Base-by-base conservation (phyloP, 148 eudicot genomes). In the Silene latifolia region DNA sequence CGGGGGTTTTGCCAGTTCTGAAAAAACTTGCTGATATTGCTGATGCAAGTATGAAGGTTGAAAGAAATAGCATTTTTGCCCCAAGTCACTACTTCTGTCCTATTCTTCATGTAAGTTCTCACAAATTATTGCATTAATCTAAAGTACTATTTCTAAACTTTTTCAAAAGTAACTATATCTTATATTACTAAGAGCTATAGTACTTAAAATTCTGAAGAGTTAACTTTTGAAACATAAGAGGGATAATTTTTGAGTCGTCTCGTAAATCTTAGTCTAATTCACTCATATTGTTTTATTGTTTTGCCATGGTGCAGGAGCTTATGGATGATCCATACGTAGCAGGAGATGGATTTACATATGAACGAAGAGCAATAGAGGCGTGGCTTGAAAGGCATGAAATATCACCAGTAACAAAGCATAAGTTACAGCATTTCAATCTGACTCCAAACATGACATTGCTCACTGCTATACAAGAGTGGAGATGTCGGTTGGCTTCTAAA, bases 261-360 rank as follows among this genome's bases (percentile, higher is more conserved):
- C 19, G 3, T 35, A 35, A 35, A 35, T 35, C 42, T 35, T 35
- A 35, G 42, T 35, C 42, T 54, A 54, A 15, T 2, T 54, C 59
- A 17, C 59, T 14, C 60, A 56, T n/a, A 56, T n/a, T 7, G 12
- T 66, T 8, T 2, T 35, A n/a, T n/a, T 20, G 2, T 63, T 21
- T 23, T 8, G 56, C 18, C 20, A 35, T 53, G 68, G 56, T 81
- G 73, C 81, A 94, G 98, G 97, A 88, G 74, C 73, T 90, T 5
- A 94, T 94, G 98, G 87, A 85, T 58, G 94, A 91, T 80, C 98
- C 98, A 21, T 82, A 86, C 51, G 85, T 93, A 58, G 98, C 98
- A 25, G 87, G 91, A 54, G 98, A 93, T 79, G 97, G 98, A 59
- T 91, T 85, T 74, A 86, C 97, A 20, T 93, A 93, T 46, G 98